phyloP scores from a whole-genome alignment of 2,329 filamentous ascomycete species.

The Elsinoe australis region DNA sequence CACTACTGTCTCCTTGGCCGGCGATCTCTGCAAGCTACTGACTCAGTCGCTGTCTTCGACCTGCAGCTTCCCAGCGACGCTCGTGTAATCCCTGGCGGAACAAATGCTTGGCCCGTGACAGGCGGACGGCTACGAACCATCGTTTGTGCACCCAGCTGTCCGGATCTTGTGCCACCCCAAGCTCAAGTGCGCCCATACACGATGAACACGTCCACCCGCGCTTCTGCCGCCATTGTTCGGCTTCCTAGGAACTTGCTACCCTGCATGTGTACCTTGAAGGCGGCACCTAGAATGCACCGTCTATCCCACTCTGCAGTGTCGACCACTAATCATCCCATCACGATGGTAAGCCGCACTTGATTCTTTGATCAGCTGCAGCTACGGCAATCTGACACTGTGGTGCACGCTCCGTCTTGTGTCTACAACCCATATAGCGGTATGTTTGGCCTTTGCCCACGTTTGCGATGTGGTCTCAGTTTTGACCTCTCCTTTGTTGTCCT shows the following conservation, averaged over 20 bases:
- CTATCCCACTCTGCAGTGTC: neutral
- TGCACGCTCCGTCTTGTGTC: neutral
- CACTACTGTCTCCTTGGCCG: neutral
- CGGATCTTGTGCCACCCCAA: slow-evolving; percentile 13
- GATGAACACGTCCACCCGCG: neutral
- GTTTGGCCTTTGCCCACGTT: slow-evolving; percentile 7
- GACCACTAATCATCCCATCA: neutral
- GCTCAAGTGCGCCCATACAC: neutral
- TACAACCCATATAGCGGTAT: slow-evolving; percentile 11
- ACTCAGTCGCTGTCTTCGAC: neutral
- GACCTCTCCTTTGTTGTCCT: slow-evolving; percentile 9
- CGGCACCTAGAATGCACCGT: neutral
- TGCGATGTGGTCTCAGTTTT: slow-evolving; percentile 11
- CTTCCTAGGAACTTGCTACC: slow-evolving; percentile 2
- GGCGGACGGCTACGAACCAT: slow-evolving; percentile 2
- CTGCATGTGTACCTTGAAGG: no score
- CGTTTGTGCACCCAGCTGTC: slow-evolving; percentile 9
- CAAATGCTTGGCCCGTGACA: neutral
- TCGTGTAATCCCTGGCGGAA: no score
- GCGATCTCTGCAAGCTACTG: neutral
- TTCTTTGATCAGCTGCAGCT: neutral
- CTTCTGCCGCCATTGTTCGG: slow-evolving; percentile 12
- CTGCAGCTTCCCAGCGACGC: slow-evolving; percentile 1
- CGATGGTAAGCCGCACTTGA: neutral
- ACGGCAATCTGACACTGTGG: neutral